These are phyloP conservation scores for Lathyrus sativus DNA, from an alignment of 306 rosid species.

Conservation along the genomic window DNA sequence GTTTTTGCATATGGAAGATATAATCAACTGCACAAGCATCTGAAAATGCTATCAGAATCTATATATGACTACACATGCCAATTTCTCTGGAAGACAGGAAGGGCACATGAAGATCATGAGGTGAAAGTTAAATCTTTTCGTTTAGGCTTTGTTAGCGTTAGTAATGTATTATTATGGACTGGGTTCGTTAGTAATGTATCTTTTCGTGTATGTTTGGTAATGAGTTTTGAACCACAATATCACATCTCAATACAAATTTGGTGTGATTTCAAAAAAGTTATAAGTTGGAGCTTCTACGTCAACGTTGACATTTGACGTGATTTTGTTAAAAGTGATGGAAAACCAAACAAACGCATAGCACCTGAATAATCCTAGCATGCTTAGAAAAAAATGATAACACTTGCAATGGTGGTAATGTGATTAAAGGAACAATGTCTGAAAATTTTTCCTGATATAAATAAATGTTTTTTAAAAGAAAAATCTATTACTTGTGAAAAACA, in stretches of 20 bases:
- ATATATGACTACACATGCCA: conserved; percentile 2
- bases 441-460: too few relatives aligned
- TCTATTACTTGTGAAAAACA: too few relatives aligned
- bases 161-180: conserved; percentile 21
- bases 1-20: conserved; percentile 41
- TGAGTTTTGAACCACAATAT: too few relatives aligned
- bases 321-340: too few relatives aligned
- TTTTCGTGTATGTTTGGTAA: too few relatives aligned
- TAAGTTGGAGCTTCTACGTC: too few relatives aligned
- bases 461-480: too few relatives aligned
- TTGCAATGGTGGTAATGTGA: conserved; percentile 11
- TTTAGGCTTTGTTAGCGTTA: conserved; percentile 18
- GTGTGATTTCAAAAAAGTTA: too few relatives aligned
- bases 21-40: conserved; percentile 28
- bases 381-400: conserved; percentile 13
- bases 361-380: conserved; percentile 25
- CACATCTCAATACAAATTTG: too few relatives aligned
- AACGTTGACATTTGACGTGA: too few relatives aligned
- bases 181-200: conserved; percentile 12
- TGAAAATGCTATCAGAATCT: conserved; percentile 35
- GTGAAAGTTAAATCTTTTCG: conserved; percentile 36
- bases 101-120: conserved; percentile 39
- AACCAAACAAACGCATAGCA: background rate
- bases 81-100: conserved; percentile 35
- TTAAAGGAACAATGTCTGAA: background rate